These are phyloP conservation scores for Quercus tomentella DNA, from an alignment of 331 rosid genomes.

Conservation along the genomic window DNA sequence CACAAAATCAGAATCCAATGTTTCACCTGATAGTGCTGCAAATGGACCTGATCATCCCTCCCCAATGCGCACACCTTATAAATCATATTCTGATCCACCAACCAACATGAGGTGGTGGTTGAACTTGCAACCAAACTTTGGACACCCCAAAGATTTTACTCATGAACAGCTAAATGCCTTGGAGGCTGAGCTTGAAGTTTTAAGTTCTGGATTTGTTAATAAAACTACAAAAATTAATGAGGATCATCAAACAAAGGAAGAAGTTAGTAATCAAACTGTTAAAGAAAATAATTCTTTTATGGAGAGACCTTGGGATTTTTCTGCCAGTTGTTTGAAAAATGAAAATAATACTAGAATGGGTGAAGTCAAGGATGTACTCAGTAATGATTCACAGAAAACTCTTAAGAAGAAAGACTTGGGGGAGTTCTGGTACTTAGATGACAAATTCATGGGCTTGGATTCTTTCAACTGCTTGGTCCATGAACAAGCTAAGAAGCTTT, in stretches of 20 bases:
- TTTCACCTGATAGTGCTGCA: slow-evolving; percentile 21
- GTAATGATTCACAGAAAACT: slow-evolving; percentile 21
- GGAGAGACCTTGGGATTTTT: slow-evolving; percentile 16
- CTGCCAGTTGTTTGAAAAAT: slow-evolving; percentile 30
- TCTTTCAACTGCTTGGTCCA: slow-evolving; percentile 30
- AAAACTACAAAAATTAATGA: slow-evolving; percentile 17
- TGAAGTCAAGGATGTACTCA: slow-evolving; percentile 34
- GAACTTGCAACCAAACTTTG: slow-evolving; percentile 28
- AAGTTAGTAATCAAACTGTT: slow-evolving; percentile 7
- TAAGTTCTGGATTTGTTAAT: slow-evolving; percentile 28
- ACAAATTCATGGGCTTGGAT: slow-evolving; percentile 48
- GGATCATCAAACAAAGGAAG: slow-evolving; percentile 23
- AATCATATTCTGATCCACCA: slow-evolving; percentile 22
- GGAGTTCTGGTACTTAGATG: slow-evolving; percentile 45
- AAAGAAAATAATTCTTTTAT: slow-evolving; percentile 16
- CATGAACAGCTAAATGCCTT: slow-evolving; percentile 24
- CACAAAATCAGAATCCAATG: slow-evolving; percentile 34
- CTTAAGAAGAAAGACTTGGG: slow-evolving; percentile 40
- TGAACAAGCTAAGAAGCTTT: slow-evolving; percentile 36
- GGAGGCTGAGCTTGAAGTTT: slow-evolving; percentile 36
- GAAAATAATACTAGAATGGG: slow-evolving; percentile 18
- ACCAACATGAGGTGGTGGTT: slow-evolving; percentile 36
- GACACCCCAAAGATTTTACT: slow-evolving; percentile 30
- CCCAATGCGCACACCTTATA: slow-evolving; percentile 15
- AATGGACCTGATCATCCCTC: slow-evolving; percentile 13